Conservation (phyloP, 345 rosid genomes). For the Clausena lansium region DNA sequence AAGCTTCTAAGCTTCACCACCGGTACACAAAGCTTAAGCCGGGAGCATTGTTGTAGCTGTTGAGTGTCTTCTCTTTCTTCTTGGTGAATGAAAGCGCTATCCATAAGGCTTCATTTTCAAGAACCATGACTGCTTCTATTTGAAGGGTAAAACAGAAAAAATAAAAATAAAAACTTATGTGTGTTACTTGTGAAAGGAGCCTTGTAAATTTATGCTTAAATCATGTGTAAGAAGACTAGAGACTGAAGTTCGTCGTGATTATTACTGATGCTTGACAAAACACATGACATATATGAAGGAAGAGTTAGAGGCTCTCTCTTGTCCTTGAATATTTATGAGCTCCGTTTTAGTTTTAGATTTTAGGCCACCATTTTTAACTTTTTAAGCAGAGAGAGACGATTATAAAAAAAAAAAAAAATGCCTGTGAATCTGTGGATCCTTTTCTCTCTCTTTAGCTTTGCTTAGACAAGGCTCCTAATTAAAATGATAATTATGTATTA, state of each 20-base stretch:
- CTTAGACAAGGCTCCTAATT: slow-evolving; percentile 25
- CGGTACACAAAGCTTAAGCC: slow-evolving; percentile 42
- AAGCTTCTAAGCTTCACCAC: slow-evolving; percentile 22
- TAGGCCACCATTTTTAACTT: background rate
- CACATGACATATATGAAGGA: slow-evolving; percentile 26
- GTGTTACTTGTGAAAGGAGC: slow-evolving; percentile 15
- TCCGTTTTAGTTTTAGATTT: background rate
- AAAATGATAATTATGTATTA: slow-evolving; percentile 4
- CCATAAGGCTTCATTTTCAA: slow-evolving; percentile 38
- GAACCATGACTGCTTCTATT: slow-evolving; percentile 33
- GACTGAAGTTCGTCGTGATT: slow-evolving; percentile 15
- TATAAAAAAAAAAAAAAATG: slow-evolving; percentile 5
- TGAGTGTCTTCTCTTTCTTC: slow-evolving; percentile 34
- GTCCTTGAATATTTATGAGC: slow-evolving; percentile 25
- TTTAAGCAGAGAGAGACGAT: slow-evolving; percentile 7
- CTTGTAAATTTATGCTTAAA: slow-evolving; percentile 14
- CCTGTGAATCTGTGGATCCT: slow-evolving; percentile 22
- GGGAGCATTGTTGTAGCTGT: slow-evolving; percentile 26
- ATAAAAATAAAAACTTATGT: background rate
- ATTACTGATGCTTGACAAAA: slow-evolving; percentile 37
- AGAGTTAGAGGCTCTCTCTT: slow-evolving; percentile 20
- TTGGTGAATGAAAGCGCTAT: slow-evolving; percentile 46
- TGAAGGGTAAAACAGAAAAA: slow-evolving; percentile 16
- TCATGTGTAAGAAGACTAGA: background rate
- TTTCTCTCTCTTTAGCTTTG: slow-evolving; percentile 24